A percentile compares a stretch with the other conserved stretches of the same genome.
These are phyloP conservation scores for Solanum hybrid DNA, from an alignment of 305 asterid species.

Conservation along the genomic window DNA sequence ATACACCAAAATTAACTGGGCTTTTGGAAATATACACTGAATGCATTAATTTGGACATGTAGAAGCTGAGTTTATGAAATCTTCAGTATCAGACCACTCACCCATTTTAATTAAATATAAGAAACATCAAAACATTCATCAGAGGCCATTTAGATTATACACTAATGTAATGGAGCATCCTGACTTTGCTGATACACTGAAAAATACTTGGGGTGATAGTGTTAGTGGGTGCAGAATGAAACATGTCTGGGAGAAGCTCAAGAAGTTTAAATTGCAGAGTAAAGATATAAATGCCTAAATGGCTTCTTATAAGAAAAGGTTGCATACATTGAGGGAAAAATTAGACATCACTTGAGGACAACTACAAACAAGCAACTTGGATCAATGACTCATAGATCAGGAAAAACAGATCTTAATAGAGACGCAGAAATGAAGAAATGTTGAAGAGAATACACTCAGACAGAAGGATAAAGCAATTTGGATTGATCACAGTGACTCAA, in stretches of 20 bases:
- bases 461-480: background rate
- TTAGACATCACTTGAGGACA: background rate
- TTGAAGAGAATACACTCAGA: background rate
- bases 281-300: background rate
- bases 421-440: no score
- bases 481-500: background rate
- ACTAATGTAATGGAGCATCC: background rate
- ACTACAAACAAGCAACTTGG: no score
- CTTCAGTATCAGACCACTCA: background rate
- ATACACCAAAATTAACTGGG: background rate
- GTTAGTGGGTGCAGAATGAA: background rate
- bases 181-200: background rate
- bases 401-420: no score
- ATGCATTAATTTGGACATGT: background rate
- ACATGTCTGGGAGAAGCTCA: background rate
- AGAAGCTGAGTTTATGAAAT: background rate
- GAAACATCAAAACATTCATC: background rate
- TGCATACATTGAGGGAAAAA: background rate
- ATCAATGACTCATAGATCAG: background rate
- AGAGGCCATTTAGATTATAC: background rate
- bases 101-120: background rate
- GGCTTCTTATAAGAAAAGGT: background rate
- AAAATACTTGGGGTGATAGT: background rate
- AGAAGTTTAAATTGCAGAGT: background rate
- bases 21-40: background rate